These are phyloP conservation scores for Kalaharituber pfeilii DNA, from an alignment of 2,329 filamentous ascomycete species.

Conservation along the genomic window DNA sequence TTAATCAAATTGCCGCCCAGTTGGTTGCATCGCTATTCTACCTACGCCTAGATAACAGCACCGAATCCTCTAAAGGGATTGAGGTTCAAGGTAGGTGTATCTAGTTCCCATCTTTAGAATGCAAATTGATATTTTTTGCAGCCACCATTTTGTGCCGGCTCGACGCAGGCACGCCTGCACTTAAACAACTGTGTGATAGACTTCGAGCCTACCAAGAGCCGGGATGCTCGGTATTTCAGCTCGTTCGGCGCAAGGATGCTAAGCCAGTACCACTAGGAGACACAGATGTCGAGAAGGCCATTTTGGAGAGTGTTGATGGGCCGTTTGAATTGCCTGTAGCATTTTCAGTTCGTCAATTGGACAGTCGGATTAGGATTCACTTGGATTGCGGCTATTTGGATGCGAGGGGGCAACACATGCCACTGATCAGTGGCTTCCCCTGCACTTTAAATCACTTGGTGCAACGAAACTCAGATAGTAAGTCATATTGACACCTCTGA, in stretches of 20 bases:
- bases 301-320: background rate
- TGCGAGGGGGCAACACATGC: background rate
- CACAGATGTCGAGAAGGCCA: background rate
- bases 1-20: slow-evolving; percentile 12
- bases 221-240: background rate
- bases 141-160: slow-evolving; percentile 14
- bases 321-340: background rate
- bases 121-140: background rate
- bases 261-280: background rate
- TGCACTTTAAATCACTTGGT: background rate
- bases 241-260: background rate
- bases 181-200: slow-evolving; percentile 9
- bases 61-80: background rate
- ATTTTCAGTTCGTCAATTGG: background rate
- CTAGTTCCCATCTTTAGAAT: background rate
- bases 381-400: background rate
- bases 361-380: background rate
- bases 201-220: background rate
- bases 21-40: slow-evolving; percentile 18
- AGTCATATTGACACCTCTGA: background rate
- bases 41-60: slow-evolving; percentile 6
- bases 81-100: slow-evolving; percentile 6
- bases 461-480: background rate
- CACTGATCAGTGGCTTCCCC: background rate
- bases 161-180: slow-evolving; percentile 6